Conservation (phyloP, 306 rosid genomes). For the Aeschynomene evenia region DNA sequence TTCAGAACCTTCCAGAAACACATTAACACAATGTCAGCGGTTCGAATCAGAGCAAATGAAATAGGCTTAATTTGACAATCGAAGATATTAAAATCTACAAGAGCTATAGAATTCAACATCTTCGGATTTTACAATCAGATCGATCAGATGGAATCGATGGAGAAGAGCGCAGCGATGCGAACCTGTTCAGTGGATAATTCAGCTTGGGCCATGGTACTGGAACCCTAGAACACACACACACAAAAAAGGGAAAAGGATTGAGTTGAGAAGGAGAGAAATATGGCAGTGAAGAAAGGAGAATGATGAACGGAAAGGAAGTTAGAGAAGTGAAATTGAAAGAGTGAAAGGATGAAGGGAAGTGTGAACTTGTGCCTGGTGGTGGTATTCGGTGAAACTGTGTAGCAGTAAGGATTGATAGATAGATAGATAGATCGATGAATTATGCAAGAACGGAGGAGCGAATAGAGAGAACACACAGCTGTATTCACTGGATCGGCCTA, state of each 20-base stretch:
- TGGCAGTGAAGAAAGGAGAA: neutral
- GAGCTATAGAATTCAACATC: neutral
- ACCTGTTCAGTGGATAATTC: conserved; percentile 74
- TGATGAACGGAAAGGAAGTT: neutral
- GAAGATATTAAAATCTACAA: neutral
- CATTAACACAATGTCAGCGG: neutral
- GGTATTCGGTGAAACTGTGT: no score
- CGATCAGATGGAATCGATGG: no score
- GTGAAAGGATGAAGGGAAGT: neutral
- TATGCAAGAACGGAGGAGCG: neutral
- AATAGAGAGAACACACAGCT: no score
- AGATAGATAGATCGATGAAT: no score
- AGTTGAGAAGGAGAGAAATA: conserved; percentile 18
- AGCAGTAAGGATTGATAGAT: no score
- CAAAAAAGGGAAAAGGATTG: neutral
- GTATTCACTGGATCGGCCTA: neutral
- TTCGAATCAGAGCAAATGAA: neutral
- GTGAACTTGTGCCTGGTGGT: neutral
- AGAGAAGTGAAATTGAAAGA: neutral
- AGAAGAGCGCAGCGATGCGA: conserved; percentile 16
- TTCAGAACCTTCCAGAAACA: conserved; percentile 52
- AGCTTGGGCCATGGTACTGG: conserved; percentile 48
- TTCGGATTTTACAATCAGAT: conserved; percentile 15
- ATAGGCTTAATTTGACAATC: neutral
- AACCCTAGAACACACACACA: neutral